Evolutionary conservation across 768 basidiomycete species (phyloP), one percentile per base, ranked within the genome.

Genomic region (Amyloporia xantha): DNA sequence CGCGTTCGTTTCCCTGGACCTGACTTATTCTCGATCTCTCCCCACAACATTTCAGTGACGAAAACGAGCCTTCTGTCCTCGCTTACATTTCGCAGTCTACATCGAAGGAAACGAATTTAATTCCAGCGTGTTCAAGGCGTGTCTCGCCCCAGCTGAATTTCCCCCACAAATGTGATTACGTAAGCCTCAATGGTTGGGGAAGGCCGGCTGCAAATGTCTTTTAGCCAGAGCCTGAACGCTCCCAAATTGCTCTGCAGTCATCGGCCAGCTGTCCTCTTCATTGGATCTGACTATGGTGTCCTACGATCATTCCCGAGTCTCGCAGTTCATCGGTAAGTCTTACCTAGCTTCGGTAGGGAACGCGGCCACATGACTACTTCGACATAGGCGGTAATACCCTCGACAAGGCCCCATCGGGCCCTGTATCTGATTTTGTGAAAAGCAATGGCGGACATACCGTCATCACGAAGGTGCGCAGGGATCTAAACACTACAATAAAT

Each of bases 391-490:
- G 91, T 54, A 97, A 97, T 71, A 82, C 89, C 25, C 64, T 99
- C 53, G 90, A 93, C 52, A 84, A 79, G 52, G 94, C 94, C 25
- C 72, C 85, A 23, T 73, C 84, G 23, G 80, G 89, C 47, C 78
- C 75, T 52, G 83, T 99, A 36, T 75, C 82, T 54, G 93, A 97
- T 71, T 99, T 95, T 68, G 94, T 98, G 28, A 84, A 86, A 63
- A 70, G 72, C 42, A 74, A 94, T 65, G 93, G 94, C 9, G 96
- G 96, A 50, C 96, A 99, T 68, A 95, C 96, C 17, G 94, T 98
- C 52, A 97, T 99, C 70, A 96, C 92, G 50, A 98, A 98, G 74
- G 96, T 94, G 59, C 54, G 54, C 44, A 41, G n/a, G n/a, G n/a
- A n/a, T n/a, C n/a, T n/a, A n/a, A n/a, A 11, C 21, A 11, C 10